Percentiles rank a stretch among this genome's conserved stretches.
phyloP scores from a whole-genome alignment of 768 basidiomycete species.

The Russula olivacea region DNA sequence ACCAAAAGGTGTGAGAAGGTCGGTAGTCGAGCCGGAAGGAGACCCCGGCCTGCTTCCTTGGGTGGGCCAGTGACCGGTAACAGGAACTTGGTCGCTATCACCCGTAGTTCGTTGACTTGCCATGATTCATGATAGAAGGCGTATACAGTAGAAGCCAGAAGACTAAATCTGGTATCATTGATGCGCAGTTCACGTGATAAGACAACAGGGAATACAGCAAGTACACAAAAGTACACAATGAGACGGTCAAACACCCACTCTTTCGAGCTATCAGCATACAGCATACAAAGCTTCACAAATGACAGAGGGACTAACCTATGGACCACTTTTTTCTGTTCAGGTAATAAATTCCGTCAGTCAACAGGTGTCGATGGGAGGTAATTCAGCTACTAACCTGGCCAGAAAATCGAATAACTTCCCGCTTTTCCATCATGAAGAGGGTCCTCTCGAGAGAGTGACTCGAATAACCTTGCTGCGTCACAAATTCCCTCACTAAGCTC shows the following conservation, averaged over 20 bases:
- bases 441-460: conserved; percentile 88
- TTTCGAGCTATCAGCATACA: background rate
- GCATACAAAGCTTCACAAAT: background rate
- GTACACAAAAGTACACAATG: background rate
- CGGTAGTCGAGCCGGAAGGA: background rate
- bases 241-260: conserved; percentile 23
- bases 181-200: conserved; percentile 2
- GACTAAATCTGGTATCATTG: conserved; percentile 3
- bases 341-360: background rate
- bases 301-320: conserved; percentile 21
- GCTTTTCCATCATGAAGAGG: conserved; percentile 87
- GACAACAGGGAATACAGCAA: background rate
- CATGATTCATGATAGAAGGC: background rate
- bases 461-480: conserved; percentile 85
- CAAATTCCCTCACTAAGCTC: conserved; percentile 88
- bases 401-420: conserved; percentile 90
- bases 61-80: background rate
- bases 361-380: background rate
- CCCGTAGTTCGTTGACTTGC: background rate
- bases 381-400: conserved; percentile 43
- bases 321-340: conserved; percentile 25
- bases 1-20: background rate
- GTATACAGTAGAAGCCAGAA: background rate
- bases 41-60: background rate
- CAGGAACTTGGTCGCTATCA: background rate